Percentiles rank a stretch among this genome's conserved stretches.
Conservation (phyloP, 495 filamentous ascomycete genomes). For the Darksidea phi region DNA sequence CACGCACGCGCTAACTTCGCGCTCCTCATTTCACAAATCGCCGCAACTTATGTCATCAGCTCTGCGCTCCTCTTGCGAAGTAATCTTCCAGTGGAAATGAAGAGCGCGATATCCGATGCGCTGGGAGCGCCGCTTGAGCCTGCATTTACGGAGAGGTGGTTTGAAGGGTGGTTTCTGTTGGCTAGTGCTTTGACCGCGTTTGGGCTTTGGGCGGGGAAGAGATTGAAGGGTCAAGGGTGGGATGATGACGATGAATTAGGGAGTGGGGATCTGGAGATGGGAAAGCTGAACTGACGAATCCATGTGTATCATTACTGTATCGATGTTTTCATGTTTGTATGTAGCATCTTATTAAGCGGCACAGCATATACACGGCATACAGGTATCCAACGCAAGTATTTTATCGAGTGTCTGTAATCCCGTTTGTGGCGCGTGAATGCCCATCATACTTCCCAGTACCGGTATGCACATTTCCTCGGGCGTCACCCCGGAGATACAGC, state of each 20-base stretch:
- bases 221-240: slow-evolving; percentile 52
- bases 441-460: no score
- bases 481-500: no score
- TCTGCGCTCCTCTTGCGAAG: slow-evolving; percentile 69
- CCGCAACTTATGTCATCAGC: slow-evolving; percentile 75
- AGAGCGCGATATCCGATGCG: slow-evolving; percentile 68
- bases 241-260: slow-evolving; percentile 62
- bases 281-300: slow-evolving; percentile 49
- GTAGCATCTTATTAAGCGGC: background rate
- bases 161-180: slow-evolving; percentile 74
- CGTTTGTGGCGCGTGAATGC: no score
- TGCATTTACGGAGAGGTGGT: slow-evolving; percentile 79
- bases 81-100: slow-evolving; percentile 69
- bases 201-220: slow-evolving; percentile 67
- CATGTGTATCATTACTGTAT: background rate
- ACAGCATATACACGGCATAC: background rate
- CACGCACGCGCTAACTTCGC: slow-evolving; percentile 65
- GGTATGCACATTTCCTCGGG: no score
- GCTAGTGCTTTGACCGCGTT: slow-evolving; percentile 60
- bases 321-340: background rate
- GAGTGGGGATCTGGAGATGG: slow-evolving; percentile 65
- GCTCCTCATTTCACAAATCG: slow-evolving; percentile 70
- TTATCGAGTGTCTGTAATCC: no score
- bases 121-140: slow-evolving; percentile 66
- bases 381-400: background rate